Conservation (phyloP, 2,329 filamentous ascomycete genomes). For the Pyrenophora seminiperda region DNA sequence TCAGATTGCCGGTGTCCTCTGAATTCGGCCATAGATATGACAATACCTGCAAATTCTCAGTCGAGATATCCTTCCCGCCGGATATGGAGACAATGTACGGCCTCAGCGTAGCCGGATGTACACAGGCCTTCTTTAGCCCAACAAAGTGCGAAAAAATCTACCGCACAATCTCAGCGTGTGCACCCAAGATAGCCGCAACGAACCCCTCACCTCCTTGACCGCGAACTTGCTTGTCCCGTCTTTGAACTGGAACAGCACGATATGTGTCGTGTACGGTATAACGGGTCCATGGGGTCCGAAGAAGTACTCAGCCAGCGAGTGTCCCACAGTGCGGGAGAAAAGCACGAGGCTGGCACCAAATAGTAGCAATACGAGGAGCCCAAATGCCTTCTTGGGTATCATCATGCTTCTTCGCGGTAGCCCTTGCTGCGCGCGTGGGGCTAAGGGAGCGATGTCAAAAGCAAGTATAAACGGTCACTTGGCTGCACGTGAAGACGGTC, state of each 20-base stretch:
- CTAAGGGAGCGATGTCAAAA: conserved; percentile 4
- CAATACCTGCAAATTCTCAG: conserved; percentile 40
- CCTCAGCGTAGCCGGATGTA: conserved; percentile 31
- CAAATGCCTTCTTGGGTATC: conserved; percentile 29
- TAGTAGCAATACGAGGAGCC: conserved; percentile 19
- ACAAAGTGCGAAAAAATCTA: conserved; percentile 41
- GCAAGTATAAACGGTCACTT: conserved; percentile 5
- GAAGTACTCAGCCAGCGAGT: conserved; percentile 22
- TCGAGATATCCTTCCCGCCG: conserved; percentile 43
- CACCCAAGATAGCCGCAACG: background rate
- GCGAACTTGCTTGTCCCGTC: conserved; percentile 28
- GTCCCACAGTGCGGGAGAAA: conserved; percentile 27
- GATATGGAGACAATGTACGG: conserved; percentile 40
- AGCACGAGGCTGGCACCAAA: conserved; percentile 19
- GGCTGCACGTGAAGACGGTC: background rate
- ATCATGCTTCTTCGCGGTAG: conserved; percentile 22
- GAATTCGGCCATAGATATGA: background rate
- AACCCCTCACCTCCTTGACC: conserved; percentile 35
- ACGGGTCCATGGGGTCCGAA: conserved; percentile 23
- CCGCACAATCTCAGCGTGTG: conserved; percentile 13
- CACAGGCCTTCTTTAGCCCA: conserved; percentile 37
- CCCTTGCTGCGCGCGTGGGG: background rate
- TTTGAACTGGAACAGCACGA: conserved; percentile 45
- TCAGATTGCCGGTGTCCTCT: conserved; percentile 53
- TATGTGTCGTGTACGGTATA: conserved; percentile 34